A percentile compares a stretch with the other conserved stretches of the same genome.
Evolutionary conservation across 352 stramenopile genomes (phyloP).

Genomic region (Globisporangium nunn): DNA sequence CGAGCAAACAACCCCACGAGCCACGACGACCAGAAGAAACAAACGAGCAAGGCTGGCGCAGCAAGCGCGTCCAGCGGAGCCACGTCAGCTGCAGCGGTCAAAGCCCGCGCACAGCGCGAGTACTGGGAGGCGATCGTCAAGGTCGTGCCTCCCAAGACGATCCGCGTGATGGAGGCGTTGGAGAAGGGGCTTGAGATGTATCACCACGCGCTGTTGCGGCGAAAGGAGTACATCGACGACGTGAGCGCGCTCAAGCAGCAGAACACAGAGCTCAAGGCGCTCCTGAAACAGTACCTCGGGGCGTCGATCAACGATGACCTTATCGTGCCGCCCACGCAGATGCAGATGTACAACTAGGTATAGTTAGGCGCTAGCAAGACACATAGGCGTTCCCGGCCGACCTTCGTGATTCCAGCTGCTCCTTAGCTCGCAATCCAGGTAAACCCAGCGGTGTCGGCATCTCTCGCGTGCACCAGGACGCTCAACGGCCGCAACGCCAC

Average conservation of each 20-base stretch:
- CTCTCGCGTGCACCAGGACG: too few species aligned
- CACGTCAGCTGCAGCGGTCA: constrained; percentile 21
- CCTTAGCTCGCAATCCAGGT: too few species aligned
- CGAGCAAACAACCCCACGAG: constrained; percentile 14
- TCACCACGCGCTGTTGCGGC: constrained; percentile 67
- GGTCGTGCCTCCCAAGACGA: constrained; percentile 58
- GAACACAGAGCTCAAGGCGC: constrained; percentile 86
- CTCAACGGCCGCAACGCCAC: too few species aligned
- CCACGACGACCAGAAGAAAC: constrained; percentile 2
- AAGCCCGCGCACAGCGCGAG: constrained; percentile 42
- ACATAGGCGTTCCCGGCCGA: too few species aligned
- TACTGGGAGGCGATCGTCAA: constrained; percentile 78
- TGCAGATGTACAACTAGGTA: constrained; percentile 57
- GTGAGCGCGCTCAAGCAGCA: constrained; percentile 72
- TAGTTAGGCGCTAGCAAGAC: too few species aligned
- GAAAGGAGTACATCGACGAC: constrained; percentile 78
- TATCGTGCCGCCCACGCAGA: constrained; percentile 78
- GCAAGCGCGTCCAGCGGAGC: constrained; percentile 15
- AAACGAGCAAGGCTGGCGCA: constrained; percentile 8
- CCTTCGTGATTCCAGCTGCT: too few species aligned
- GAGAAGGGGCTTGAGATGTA: constrained; percentile 84
- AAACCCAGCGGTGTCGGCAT: too few species aligned
- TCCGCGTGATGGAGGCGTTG: constrained; percentile 74
- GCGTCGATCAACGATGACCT: constrained; percentile 79
- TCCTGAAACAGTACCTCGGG: constrained; percentile 88